These are phyloP conservation scores for Hyaloperonospora brassicae DNA, from an alignment of 352 stramenopile species.

Conservation along the genomic window DNA sequence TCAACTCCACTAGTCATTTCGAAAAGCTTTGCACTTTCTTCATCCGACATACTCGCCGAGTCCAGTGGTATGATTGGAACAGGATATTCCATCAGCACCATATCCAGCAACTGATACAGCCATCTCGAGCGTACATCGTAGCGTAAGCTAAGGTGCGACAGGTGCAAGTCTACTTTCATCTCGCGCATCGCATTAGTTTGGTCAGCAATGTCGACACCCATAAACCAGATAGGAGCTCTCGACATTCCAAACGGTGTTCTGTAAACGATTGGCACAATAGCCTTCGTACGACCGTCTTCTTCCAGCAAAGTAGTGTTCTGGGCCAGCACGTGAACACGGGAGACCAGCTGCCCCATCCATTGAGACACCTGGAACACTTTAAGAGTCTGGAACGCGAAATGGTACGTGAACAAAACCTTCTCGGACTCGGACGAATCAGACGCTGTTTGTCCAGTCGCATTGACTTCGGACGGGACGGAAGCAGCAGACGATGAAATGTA, in stretches of 20 bases:
- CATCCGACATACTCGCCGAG: constrained; percentile 50
- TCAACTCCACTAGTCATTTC: constrained; percentile 14
- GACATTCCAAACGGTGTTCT: constrained; percentile 71
- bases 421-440: too few relatives aligned
- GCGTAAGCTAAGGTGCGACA: constrained; percentile 75
- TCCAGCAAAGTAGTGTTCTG: constrained; percentile 74
- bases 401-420: constrained; percentile 42
- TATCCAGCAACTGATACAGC: constrained; percentile 66
- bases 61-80: constrained; percentile 77
- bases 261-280: constrained; percentile 63
- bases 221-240: constrained; percentile 67
- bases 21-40: constrained; percentile 42
- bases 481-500: constrained; percentile 20
- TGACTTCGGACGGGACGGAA: too few relatives aligned
- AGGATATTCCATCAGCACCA: constrained; percentile 77
- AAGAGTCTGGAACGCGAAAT: constrained; percentile 68
- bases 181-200: constrained; percentile 84
- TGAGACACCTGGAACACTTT: constrained; percentile 83
- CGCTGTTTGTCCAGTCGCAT: too few relatives aligned
- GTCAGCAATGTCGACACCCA: constrained; percentile 69
- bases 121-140: constrained; percentile 80
- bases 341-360: constrained; percentile 78
- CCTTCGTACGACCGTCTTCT: constrained; percentile 39
- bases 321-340: constrained; percentile 57
- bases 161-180: constrained; percentile 81